These are phyloP conservation scores for Phaeolepiota aurea DNA, from an alignment of 768 basidiomycete species.

Conservation along the genomic window DNA sequence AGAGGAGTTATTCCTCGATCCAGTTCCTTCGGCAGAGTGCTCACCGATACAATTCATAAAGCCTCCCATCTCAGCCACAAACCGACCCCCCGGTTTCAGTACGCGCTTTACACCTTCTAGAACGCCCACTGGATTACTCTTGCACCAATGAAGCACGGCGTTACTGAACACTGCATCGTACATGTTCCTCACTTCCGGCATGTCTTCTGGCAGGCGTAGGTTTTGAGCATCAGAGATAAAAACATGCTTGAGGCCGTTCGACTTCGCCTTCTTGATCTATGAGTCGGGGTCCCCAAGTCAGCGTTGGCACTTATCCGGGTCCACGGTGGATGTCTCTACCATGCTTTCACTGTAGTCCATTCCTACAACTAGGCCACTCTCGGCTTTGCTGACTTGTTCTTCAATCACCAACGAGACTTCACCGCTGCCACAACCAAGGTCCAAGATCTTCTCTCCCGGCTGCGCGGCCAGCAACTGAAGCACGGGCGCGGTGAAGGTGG, in stretches of 20 bases:
- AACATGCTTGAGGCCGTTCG: constrained; percentile 34
- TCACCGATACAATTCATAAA: constrained; percentile 67
- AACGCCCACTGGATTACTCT: constrained; percentile 56
- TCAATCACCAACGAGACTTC: constrained; percentile 60
- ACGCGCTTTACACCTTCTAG: constrained; percentile 48
- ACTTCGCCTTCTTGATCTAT: constrained; percentile 46
- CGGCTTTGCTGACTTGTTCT: constrained; percentile 34
- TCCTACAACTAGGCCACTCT: constrained; percentile 53
- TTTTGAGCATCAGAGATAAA: constrained; percentile 51
- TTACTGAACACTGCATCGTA: constrained; percentile 79
- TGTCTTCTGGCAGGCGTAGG: constrained; percentile 27
- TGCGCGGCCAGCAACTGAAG: constrained; percentile 51
- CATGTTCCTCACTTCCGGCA: constrained; percentile 20
- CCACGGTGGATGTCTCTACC: constrained; percentile 32
- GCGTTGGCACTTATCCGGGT: background rate
- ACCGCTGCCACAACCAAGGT: constrained; percentile 80
- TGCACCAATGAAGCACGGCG: constrained; percentile 83
- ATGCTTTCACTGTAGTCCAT: constrained; percentile 66
- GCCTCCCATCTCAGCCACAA: constrained; percentile 74
- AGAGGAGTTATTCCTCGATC: background rate
- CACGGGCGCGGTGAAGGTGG: constrained; percentile 43
- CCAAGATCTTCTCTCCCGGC: constrained; percentile 64
- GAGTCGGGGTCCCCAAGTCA: background rate
- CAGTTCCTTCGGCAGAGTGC: constrained; percentile 1
- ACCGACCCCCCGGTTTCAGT: constrained; percentile 62